A percentile compares a stretch with the other conserved stretches of the same genome.
Evolutionary conservation across 2,329 filamentous ascomycete species (phyloP).

Genomic region (Hypoxylon sp.): DNA sequence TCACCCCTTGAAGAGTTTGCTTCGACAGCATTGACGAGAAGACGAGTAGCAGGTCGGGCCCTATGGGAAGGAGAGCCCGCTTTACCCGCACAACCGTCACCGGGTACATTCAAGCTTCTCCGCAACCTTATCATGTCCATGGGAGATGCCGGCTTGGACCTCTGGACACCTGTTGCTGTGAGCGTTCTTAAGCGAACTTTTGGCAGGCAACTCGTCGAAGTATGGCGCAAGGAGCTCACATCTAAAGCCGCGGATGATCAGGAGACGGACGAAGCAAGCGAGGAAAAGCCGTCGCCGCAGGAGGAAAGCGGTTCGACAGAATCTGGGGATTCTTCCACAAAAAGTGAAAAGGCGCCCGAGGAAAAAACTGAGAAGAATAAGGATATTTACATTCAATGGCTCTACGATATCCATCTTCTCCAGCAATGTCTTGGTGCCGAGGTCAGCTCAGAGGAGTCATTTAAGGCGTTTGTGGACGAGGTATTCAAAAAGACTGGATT

Average conservation of each 20-base stretch:
- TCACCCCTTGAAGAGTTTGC: slow-evolving; percentile 66
- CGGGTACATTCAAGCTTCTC: slow-evolving; percentile 79
- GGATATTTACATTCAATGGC: slow-evolving; percentile 71
- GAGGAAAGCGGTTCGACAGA: slow-evolving; percentile 40
- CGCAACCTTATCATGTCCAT: slow-evolving; percentile 76
- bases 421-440: slow-evolving; percentile 61
- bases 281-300: slow-evolving; percentile 30
- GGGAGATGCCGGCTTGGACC: slow-evolving; percentile 78
- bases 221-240: slow-evolving; percentile 64
- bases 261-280: slow-evolving; percentile 40
- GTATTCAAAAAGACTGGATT: slow-evolving; percentile 64
- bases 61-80: slow-evolving; percentile 86
- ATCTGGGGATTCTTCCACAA: slow-evolving; percentile 34
- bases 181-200: slow-evolving; percentile 72
- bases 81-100: slow-evolving; percentile 84
- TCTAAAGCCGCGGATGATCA: slow-evolving; percentile 45
- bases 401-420: slow-evolving; percentile 72
- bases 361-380: slow-evolving; percentile 50
- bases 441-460: slow-evolving; percentile 47
- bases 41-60: slow-evolving; percentile 70
- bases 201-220: slow-evolving; percentile 63
- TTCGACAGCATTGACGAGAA: slow-evolving; percentile 60
- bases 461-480: slow-evolving; percentile 64
- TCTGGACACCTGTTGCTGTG: slow-evolving; percentile 84
- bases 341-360: slow-evolving; percentile 21